Percentiles rank a stretch among this genome's conserved stretches.
Conservation (phyloP, 371 early-diverging fungal species). For the Mortierella sp. region DNA sequence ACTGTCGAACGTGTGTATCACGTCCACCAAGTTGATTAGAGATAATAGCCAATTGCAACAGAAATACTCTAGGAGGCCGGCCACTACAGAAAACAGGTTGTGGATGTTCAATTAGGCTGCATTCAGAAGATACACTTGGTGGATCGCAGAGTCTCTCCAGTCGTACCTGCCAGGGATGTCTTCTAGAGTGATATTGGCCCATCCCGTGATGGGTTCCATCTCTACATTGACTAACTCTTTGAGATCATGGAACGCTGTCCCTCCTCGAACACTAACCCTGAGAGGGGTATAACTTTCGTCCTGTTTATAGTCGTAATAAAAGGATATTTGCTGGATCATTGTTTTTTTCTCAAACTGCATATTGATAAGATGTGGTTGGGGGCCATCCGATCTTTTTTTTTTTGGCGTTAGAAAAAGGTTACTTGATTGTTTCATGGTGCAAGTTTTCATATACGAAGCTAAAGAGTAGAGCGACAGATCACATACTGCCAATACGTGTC, state of each 20-base stretch:
- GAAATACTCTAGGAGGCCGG: constrained; percentile 67
- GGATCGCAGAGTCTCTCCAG: not conserved
- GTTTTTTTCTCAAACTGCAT: constrained; percentile 70
- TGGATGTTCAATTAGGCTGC: not conserved
- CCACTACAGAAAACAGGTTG: constrained; percentile 33
- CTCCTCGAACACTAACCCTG: constrained; percentile 77
- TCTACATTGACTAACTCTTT: constrained; percentile 68
- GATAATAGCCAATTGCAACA: constrained; percentile 84
- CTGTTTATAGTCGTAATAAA: constrained; percentile 83
- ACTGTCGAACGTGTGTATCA: constrained; percentile 90
- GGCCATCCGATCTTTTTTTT: constrained; percentile 67
- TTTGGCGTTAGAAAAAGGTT: not conserved
- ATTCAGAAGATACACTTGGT: not conserved
- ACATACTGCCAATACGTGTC: constrained; percentile 90
- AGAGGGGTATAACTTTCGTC: constrained; percentile 97
- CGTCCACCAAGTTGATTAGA: constrained; percentile 92
- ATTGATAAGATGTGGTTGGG: constrained; percentile 71
- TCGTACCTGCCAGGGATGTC: constrained; percentile 62
- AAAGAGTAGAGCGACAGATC: not conserved
- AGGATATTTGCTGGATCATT: constrained; percentile 70
- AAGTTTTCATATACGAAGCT: not conserved
- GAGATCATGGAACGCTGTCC: constrained; percentile 79
- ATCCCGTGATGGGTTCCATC: constrained; percentile 79
- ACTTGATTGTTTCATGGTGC: not conserved
- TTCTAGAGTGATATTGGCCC: constrained; percentile 74